Conservation (phyloP, 495 filamentous ascomycete species). For the Aspergillus mulundensis region DNA sequence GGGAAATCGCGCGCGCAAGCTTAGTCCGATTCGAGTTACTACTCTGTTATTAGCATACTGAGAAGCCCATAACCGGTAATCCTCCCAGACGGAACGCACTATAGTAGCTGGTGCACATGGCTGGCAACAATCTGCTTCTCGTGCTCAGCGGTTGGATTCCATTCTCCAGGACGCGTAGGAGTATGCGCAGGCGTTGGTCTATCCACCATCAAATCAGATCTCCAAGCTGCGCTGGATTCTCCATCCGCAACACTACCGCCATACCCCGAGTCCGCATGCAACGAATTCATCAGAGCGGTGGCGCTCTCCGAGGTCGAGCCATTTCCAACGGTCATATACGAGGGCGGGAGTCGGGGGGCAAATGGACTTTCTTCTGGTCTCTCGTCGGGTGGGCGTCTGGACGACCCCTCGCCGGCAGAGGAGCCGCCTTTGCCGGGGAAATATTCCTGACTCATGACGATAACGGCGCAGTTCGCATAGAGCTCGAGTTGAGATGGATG, state of each 20-base stretch:
- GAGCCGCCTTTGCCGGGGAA: conserved; percentile 44
- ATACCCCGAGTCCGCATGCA: conserved; percentile 89
- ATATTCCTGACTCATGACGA: conserved; percentile 73
- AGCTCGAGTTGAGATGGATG: conserved; percentile 2
- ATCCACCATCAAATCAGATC: conserved; percentile 63
- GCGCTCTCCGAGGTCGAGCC: conserved; percentile 75
- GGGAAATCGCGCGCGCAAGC: conserved; percentile 78
- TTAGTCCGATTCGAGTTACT: conserved; percentile 88
- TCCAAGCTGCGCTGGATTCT: conserved; percentile 45
- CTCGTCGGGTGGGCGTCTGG: conserved; percentile 30
- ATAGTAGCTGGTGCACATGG: conserved; percentile 69
- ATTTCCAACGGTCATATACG: conserved; percentile 84
- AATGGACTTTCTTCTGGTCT: conserved; percentile 28
- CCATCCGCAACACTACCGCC: conserved; percentile 53
- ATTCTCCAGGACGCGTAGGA: conserved; percentile 46
- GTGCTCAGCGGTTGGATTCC: conserved; percentile 50
- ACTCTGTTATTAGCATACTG: conserved; percentile 30
- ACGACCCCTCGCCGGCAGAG: conserved; percentile 38
- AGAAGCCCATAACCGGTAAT: neutral
- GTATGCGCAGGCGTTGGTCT: conserved; percentile 58
- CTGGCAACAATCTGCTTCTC: conserved; percentile 60
- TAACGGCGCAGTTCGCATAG: conserved; percentile 13
- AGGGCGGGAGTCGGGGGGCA: conserved; percentile 43
- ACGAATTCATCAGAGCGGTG: conserved; percentile 58
- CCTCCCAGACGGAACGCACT: conserved; percentile 40